Conservation (phyloP, 2,329 filamentous ascomycete genomes). For the Fusarium nematophilum region DNA sequence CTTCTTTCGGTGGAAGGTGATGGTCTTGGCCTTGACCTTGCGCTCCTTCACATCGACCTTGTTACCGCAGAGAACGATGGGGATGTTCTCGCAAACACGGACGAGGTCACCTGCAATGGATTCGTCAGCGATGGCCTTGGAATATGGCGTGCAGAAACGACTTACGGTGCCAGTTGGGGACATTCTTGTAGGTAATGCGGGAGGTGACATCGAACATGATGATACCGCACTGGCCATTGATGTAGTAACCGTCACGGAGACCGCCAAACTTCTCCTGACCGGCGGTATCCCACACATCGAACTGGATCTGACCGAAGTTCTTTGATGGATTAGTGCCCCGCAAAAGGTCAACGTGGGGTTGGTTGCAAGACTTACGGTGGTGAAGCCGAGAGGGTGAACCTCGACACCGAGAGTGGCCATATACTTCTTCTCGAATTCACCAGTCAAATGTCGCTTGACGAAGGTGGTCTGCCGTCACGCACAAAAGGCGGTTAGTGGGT, state of each 20-base stretch:
- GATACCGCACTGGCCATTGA: constrained; percentile 99
- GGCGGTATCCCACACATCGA: constrained; percentile 99
- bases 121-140: constrained; percentile 29
- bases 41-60: constrained; percentile 99
- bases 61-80: constrained; percentile 98
- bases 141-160: constrained; percentile 42
- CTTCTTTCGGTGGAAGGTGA: constrained; percentile 99
- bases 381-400: constrained; percentile 98
- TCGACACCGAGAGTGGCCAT: constrained; percentile 99
- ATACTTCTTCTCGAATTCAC: constrained; percentile 99
- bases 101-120: constrained; percentile 83
- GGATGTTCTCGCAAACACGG: constrained; percentile 99
- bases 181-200: constrained; percentile 99
- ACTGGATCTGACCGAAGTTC: constrained; percentile 97
- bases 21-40: constrained; percentile 99
- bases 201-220: constrained; percentile 99
- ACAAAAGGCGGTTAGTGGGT: constrained; percentile 33
- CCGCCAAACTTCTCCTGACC: constrained; percentile 99
- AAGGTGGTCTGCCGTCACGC: constrained; percentile 85
- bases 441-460: constrained; percentile 99
- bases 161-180: constrained; percentile 99
- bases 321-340: constrained; percentile 54
- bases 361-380: constrained; percentile 79
- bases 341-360: constrained; percentile 35
- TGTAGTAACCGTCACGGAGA: constrained; percentile 99